Base-by-base conservation (phyloP, 2,329 filamentous ascomycete species). In the Proliferodiscus dingleyae region DNA sequence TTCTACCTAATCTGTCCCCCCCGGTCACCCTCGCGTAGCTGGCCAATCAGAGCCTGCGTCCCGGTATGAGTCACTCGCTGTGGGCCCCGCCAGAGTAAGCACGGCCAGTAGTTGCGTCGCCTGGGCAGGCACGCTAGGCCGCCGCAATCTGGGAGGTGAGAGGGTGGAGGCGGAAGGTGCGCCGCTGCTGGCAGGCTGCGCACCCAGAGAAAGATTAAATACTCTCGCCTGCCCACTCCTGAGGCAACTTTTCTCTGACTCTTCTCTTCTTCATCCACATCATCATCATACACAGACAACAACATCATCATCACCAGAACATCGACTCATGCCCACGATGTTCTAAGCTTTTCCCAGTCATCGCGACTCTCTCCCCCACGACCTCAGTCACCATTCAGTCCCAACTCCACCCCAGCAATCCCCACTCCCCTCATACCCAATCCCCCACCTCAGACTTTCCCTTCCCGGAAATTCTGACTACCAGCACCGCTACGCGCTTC, bases 381-480 rank as follows among this genome's bases (percentile, higher is more conserved):
- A 57, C 62, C 60, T 58, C 66, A 65, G 73, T 65, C 72, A 80
- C 71, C 66, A 80, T 80, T 76, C 62, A 66, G 68, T 77, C 72
- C 57, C 59, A 61, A 66, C 41, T 47, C 19, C 65, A 66, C 54
- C 61, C 56, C 51, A 62, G 65, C 62, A 64, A 53, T 57, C 55
- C 61, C 75, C 70, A 70, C 54, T 55, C 50, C 52, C 42, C 74
- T 75, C 72, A 46, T 66, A 68, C n/a, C n/a, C n/a, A 39, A 21
- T 57, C 64, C 53, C 63, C 63, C 52, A 54, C 58, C 46, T 76
- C 77, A 76, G 75, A 67, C 72, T 72, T 69, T 68, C 71, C 72
- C 70, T 61, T 49, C 59, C 67, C 69, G 78, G 78, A 77, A 69
- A 77, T 78, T 64, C 80, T 86, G 82, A 84, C 84, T 78, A 81